Percentiles rank a stretch among this genome's conserved stretches.
These are phyloP conservation scores for Acacia pycnantha DNA, from an alignment of 331 rosid species.

Conservation along the genomic window DNA sequence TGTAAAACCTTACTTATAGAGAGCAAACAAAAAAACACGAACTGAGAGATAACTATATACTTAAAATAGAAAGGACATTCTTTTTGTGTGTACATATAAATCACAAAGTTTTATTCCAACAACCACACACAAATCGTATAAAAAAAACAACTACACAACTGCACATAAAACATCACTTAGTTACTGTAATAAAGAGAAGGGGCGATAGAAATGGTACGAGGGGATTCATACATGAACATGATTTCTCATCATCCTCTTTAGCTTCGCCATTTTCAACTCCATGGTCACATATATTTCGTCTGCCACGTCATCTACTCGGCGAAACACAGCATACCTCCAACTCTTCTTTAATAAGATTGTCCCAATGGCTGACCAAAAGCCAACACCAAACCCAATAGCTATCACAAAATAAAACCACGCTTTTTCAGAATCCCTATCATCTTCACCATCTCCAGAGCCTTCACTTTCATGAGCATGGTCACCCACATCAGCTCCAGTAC, in stretches of 20 bases:
- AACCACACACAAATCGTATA: too few species aligned
- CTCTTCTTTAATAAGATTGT: not conserved
- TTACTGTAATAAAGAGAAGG: too few species aligned
- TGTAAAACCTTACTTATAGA: too few species aligned
- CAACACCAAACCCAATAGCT: slow-evolving; percentile 19
- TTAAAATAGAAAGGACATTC: too few species aligned
- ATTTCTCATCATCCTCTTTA: not conserved
- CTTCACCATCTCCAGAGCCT: not conserved
- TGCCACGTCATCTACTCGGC: not conserved
- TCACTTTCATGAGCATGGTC: not conserved
- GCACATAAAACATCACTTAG: too few species aligned
- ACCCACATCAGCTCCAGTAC: not conserved
- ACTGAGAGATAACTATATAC: too few species aligned
- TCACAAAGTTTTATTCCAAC: too few species aligned
- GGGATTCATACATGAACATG: not conserved
- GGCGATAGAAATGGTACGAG: too few species aligned
- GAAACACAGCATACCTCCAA: slow-evolving; percentile 16
- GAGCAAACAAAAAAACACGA: too few species aligned
- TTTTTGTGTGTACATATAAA: too few species aligned
- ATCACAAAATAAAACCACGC: slow-evolving; percentile 26
- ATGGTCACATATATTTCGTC: not conserved
- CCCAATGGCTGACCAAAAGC: slow-evolving; percentile 21
- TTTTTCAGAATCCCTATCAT: not conserved
- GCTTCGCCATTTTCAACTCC: not conserved
- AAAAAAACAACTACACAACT: too few species aligned